phyloP scores from a whole-genome alignment of 139 green algal species.

The Limnomonas spitsbergensis region DNA sequence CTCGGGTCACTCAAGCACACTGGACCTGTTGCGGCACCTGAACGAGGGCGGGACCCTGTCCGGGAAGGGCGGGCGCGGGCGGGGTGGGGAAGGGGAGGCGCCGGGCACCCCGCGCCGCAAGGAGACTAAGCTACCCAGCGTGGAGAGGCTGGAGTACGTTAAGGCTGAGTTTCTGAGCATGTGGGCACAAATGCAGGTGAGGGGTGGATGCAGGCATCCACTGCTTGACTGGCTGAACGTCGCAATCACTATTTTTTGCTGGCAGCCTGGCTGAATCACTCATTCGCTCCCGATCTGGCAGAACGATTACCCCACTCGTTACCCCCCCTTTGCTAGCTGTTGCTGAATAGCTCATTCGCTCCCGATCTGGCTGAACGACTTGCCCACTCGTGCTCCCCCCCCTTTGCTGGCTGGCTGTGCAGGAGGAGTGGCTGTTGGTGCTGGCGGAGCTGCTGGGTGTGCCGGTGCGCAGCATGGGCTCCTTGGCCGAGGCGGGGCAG shows the following conservation, averaged over 20 bases:
- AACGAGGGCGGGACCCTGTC: not conserved
- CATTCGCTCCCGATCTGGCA: too few relatives aligned
- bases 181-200: conserved; percentile 28
- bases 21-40: not conserved
- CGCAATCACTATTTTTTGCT: too few relatives aligned
- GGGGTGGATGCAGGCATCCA: too few relatives aligned
- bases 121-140: not conserved
- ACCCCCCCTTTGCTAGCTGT: too few relatives aligned
- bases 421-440: conserved; percentile 35
- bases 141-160: conserved; percentile 22
- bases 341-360: too few relatives aligned
- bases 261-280: too few relatives aligned
- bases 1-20: not conserved
- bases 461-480: not conserved
- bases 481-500: not conserved
- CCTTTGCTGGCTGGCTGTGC: not conserved
- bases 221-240: too few relatives aligned
- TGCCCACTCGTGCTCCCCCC: too few relatives aligned
- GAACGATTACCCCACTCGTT: too few relatives aligned
- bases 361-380: too few relatives aligned
- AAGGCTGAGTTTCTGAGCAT: conserved; percentile 19
- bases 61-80: not conserved
- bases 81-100: too few relatives aligned
- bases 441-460: conserved; percentile 17
- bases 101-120: not conserved